Evolutionary conservation across 352 stramenopile genomes (phyloP), one percentile per base, ranked within the genome.

Genomic region (Phytopythium kandeliae): DNA sequence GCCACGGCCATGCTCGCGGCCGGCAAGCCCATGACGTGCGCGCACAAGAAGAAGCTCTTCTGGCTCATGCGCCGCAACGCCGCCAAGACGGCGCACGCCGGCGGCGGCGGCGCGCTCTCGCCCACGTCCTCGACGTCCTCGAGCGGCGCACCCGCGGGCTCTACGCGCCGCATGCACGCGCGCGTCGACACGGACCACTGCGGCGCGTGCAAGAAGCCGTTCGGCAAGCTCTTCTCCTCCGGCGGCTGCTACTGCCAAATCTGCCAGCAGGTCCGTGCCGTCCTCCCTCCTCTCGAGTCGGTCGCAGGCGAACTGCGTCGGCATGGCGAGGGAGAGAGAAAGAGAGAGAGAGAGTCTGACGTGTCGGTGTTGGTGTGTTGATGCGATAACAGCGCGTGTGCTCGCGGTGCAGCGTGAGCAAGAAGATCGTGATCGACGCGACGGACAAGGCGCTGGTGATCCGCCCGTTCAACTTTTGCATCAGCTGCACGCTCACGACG

Each of bases 1-100:
- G 58, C 64, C 37, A 46, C 58, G 43, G 59, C 54, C 26, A 48
- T 70, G 25, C 57, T 71, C 36, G 58, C 54, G 13, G 58, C 67
- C 2, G 61, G 65, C 36, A 67, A 78, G 48, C 59, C 65, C 34
- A 78, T 78, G 31, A 47, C 65, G 10, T 60, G 61, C 7, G 67
- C 69, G 8, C 62, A 78, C 34, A 79, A 69, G 42, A 85, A 81
- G 59, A 85, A 85, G 21, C 68, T 85, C 31, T 68, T 78, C 48
- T 85, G 72, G 61, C 66, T 69, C 37, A 71, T 84, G 64, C 55
- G 60, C 28, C 60, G 65, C 26, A 65, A 65, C 33, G 68, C 59
- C 3, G 26, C 42, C 34, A 22, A 35, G 35, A 30, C 7, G 22
- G 19, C 31, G 19, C 26, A 16, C 24, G 7, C 19, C 28, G 36